Conservation (phyloP, 1,284 basidiomycete species). For the Trichosporon inkin region DNA sequence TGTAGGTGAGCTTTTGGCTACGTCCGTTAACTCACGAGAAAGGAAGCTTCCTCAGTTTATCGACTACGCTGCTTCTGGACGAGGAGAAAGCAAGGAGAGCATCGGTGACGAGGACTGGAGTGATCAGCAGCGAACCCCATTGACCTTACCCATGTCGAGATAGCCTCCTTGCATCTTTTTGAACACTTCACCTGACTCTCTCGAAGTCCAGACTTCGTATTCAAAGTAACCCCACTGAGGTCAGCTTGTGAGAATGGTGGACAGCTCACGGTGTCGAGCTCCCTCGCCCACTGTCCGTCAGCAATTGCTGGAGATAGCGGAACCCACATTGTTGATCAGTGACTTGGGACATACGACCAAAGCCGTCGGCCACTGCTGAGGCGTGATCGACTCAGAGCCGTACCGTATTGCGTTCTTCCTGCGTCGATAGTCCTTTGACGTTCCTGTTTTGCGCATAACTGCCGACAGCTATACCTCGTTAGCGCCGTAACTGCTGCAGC, state of each 20-base stretch:
- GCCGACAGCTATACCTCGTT: constrained; percentile 46
- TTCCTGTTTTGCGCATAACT: constrained; percentile 54
- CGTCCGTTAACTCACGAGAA: constrained; percentile 38
- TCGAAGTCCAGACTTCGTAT: constrained; percentile 25
- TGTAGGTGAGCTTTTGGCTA: neutral
- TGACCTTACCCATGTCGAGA: constrained; percentile 36
- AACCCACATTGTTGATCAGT: constrained; percentile 48
- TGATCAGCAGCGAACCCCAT: neutral
- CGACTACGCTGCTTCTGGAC: constrained; percentile 3
- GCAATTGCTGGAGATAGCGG: constrained; percentile 17
- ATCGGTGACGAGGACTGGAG: constrained; percentile 39
- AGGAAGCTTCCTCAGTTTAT: constrained; percentile 34
- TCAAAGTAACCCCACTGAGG: constrained; percentile 49
- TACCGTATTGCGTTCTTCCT: constrained; percentile 32
- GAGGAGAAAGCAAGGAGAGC: constrained; percentile 19
- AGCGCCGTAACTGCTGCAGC: neutral
- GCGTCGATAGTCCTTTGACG: constrained; percentile 36
- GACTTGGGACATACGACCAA: constrained; percentile 50
- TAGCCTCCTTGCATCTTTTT: constrained; percentile 33
- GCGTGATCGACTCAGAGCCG: constrained; percentile 16
- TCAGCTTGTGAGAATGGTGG: neutral
- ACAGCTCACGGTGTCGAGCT: constrained; percentile 48
- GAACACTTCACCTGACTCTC: constrained; percentile 18
- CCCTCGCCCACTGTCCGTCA: constrained; percentile 50
- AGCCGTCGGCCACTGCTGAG: constrained; percentile 44